Evolutionary conservation across 306 rosid genomes (phyloP).

Genomic region (Rosa multiflora): DNA sequence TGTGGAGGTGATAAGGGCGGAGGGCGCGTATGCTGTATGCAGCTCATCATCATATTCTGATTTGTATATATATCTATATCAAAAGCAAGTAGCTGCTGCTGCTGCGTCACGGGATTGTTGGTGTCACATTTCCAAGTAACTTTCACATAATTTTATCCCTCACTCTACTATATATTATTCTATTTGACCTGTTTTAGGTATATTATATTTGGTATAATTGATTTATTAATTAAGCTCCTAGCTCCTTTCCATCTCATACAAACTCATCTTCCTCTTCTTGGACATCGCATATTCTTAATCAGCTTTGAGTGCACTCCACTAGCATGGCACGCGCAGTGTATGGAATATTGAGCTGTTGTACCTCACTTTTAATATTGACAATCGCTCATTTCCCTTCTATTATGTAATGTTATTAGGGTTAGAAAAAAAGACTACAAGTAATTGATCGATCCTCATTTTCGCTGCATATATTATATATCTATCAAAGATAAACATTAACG

Average conservation of each 20-base stretch:
- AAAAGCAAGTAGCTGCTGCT: not conserved
- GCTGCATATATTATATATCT: too few species aligned
- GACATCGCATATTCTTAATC: slow-evolving; percentile 29
- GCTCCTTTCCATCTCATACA: slow-evolving; percentile 5
- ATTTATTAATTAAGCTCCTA: not conserved
- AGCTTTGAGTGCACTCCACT: not conserved
- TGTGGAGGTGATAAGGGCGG: not conserved
- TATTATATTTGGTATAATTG: not conserved
- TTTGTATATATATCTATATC: too few species aligned
- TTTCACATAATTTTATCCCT: not conserved
- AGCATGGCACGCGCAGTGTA: not conserved
- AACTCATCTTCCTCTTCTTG: not conserved
- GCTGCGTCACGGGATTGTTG: slow-evolving; percentile 27
- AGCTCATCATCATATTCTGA: not conserved
- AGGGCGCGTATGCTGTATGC: too few species aligned
- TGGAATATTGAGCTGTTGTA: not conserved
- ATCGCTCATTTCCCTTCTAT: too few species aligned
- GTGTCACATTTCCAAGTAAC: slow-evolving; percentile 5
- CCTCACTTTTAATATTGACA: not conserved
- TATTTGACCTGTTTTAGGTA: not conserved
- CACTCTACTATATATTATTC: not conserved
- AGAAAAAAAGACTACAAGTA: too few species aligned
- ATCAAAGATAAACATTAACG: too few species aligned
- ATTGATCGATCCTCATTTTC: too few species aligned
- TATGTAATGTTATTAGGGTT: too few species aligned